Conservation (phyloP, 2,329 filamentous ascomycete genomes). For the Monosporascus sp. region DNA sequence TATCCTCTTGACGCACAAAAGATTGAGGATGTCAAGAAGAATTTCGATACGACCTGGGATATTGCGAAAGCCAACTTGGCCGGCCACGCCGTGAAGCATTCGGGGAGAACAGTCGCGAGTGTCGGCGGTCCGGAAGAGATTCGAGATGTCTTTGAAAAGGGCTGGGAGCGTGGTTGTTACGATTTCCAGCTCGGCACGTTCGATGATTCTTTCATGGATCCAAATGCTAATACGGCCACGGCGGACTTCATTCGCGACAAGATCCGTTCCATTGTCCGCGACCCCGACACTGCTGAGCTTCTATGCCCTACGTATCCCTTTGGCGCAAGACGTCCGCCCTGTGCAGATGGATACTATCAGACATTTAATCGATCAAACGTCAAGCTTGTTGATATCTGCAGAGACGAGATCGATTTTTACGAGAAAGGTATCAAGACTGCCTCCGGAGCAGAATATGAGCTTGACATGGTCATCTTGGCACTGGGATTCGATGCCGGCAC, state of each 20-base stretch:
- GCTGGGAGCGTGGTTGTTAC: too few relatives aligned
- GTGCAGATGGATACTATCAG: conserved; percentile 6
- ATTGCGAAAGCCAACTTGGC: too few relatives aligned
- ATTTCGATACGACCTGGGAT: too few relatives aligned
- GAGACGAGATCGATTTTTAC: conserved; percentile 2
- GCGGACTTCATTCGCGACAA: conserved; percentile 6
- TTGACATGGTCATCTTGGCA: conserved; percentile 30
- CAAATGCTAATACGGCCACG: conserved; percentile 3
- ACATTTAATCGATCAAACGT: conserved; percentile 5
- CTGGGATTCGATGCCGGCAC: conserved; percentile 30
- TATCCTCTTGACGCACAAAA: neutral
- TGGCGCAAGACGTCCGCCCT: neutral
- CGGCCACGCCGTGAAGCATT: too few relatives aligned
- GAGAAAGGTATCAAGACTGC: conserved; percentile 31
- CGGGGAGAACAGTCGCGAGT: too few relatives aligned
- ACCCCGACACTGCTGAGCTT: conserved; percentile 3
- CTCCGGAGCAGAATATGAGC: conserved; percentile 30
- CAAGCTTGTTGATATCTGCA: conserved; percentile 2
- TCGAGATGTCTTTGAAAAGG: too few relatives aligned
- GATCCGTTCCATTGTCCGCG: conserved; percentile 4
- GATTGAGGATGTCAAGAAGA: neutral
- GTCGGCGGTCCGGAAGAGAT: too few relatives aligned
- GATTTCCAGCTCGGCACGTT: conserved; percentile 2
- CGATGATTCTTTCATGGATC: conserved; percentile 5
- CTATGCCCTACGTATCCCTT: conserved; percentile 6